phyloP scores from a whole-genome alignment of 495 filamentous ascomycete genomes.

The Podospora anserina region DNA sequence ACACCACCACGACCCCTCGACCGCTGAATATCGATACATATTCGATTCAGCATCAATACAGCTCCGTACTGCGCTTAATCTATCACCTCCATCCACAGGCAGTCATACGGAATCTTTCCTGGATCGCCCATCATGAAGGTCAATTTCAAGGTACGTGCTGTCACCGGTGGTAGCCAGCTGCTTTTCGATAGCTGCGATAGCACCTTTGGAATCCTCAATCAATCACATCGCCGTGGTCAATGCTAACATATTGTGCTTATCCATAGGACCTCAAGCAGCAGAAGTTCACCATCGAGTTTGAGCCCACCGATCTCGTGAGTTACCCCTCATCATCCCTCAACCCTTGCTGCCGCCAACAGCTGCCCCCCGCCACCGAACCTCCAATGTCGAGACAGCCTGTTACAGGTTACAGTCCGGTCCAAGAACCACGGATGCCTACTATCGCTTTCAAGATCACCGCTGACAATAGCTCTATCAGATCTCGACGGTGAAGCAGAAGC shows the following conservation, averaged over 20 bases:
- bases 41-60: neutral
- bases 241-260: constrained; percentile 28
- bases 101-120: neutral
- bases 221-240: neutral
- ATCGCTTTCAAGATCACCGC: constrained; percentile 2
- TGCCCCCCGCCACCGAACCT: constrained; percentile 9
- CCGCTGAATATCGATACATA: neutral
- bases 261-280: constrained; percentile 91
- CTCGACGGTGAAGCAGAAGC: constrained; percentile 83
- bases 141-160: constrained; percentile 47
- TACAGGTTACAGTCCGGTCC: neutral
- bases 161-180: neutral
- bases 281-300: constrained; percentile 92
- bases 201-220: neutral
- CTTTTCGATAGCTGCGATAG: neutral
- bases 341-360: constrained; percentile 10
- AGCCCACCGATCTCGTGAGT: constrained; percentile 87
- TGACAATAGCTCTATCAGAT: constrained; percentile 56
- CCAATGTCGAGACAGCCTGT: neutral
- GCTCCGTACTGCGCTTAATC: neutral
- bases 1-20: constrained; percentile 9
- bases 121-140: constrained; percentile 47
- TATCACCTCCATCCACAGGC: constrained; percentile 3
- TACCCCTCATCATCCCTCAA: constrained; percentile 26
- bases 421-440: neutral